Evolutionary conservation across 2,329 filamentous ascomycete genomes (phyloP), one percentile per base, ranked within the genome.

Genomic region (Claviceps purpurea): DNA sequence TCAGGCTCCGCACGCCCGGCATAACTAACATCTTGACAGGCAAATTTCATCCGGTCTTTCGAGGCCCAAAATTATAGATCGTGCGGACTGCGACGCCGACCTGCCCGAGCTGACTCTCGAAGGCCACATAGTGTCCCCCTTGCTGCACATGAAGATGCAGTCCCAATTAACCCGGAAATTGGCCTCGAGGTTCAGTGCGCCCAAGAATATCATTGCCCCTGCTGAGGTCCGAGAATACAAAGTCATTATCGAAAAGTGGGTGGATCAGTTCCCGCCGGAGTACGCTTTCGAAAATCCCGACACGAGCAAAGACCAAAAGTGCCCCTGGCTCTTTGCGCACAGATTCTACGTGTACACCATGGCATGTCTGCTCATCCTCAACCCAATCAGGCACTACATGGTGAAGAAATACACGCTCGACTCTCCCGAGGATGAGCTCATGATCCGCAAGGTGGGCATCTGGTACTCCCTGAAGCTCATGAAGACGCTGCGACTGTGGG

Each of bases 381-480:
- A 73, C 49, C 71, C 73, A 6, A 64, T 76, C 47, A 71, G 75
- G 46, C 61, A 67, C 1, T 74, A 68, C 56, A 70, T 78, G 56
- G 70, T 70, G 1, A 68, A 68, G 38, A 54, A 60, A 5, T 59
- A 62, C 55, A 55, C 60, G 50, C 50, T 61, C 54, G 44, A 62
- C 46, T 51, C 65, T 0, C 54, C 62, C 0, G 51, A 57, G 0
- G 61, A 64, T 6, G 67, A 73, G 22, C 57, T 65, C 13, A 58
- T 63, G 2, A 63, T 72, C 24, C 66, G 69, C 11, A 58, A 55
- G 3, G 67, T 62, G 24, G 73, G 72, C 1, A 59, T 77, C 4
- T 63, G 71, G 8, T 68, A 71, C 44, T 66, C 70, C 1, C 57
- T 76, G 2, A 69, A 66, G 13, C 57, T 75, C 5, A 61, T 77